phyloP scores from a whole-genome alignment of 106 monocot species.

The Phalaenopsis equestris region DNA sequence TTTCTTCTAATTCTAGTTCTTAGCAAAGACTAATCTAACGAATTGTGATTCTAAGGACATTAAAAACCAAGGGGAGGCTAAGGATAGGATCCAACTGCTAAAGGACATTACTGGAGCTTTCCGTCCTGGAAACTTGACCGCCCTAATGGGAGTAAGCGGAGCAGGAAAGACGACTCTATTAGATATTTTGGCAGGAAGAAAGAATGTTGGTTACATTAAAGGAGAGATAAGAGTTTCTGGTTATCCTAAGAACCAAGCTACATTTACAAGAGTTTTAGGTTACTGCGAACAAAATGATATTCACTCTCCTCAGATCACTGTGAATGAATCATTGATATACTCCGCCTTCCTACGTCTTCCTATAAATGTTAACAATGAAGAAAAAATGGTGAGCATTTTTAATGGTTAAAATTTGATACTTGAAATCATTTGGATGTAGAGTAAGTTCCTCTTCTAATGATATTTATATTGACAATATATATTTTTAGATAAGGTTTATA shows the following conservation, averaged over 20 bases:
- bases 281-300: slow-evolving; percentile 66
- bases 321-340: slow-evolving; percentile 27
- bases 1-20: too few species aligned
- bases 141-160: slow-evolving; percentile 60
- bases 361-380: slow-evolving; percentile 27
- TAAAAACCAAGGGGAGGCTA: slow-evolving; percentile 43
- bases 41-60: slow-evolving; percentile 30
- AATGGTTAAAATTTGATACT: too few species aligned
- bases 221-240: slow-evolving; percentile 54
- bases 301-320: slow-evolving; percentile 61
- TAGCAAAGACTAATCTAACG: too few species aligned
- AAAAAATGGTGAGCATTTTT: slow-evolving; percentile 32
- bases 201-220: slow-evolving; percentile 52
- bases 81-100: slow-evolving; percentile 43
- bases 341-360: slow-evolving; percentile 18
- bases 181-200: slow-evolving; percentile 63
- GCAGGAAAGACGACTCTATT: slow-evolving; percentile 64
- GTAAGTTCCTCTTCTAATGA: too few species aligned
- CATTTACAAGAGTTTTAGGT: slow-evolving; percentile 55
- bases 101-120: slow-evolving; percentile 43
- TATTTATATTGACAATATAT: too few species aligned
- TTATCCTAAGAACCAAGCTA: slow-evolving; percentile 49
- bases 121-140: slow-evolving; percentile 41
- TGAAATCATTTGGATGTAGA: too few species aligned
- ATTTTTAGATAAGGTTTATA: too few species aligned